Evolutionary conservation across 768 basidiomycete genomes (phyloP).

Genomic region (Cubamyces sp.): DNA sequence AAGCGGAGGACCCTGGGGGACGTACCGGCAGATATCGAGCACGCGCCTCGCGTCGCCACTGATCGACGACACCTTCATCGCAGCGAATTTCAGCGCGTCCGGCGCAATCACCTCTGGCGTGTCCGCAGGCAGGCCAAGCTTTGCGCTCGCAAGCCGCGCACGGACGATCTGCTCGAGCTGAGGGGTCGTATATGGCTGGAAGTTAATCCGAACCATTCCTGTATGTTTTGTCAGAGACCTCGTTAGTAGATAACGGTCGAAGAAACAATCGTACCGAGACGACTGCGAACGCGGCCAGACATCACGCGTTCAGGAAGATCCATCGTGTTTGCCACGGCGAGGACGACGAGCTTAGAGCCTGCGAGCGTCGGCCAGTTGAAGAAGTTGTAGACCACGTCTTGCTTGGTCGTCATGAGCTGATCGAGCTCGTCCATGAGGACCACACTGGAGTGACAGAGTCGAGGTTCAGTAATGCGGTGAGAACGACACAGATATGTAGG

Average conservation of each 20-base stretch:
- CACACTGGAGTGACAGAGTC: constrained; percentile 54
- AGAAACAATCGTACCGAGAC: constrained; percentile 64
- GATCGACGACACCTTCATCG: constrained; percentile 76
- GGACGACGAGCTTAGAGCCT: constrained; percentile 87
- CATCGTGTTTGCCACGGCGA: constrained; percentile 98
- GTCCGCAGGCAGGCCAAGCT: constrained; percentile 51
- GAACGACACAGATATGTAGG: not conserved
- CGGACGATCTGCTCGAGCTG: constrained; percentile 87
- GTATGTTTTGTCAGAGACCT: not conserved
- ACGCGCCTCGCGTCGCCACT: constrained; percentile 95
- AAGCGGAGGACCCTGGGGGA: constrained; percentile 5
- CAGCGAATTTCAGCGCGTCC: constrained; percentile 85
- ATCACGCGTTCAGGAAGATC: constrained; percentile 95
- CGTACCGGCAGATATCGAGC: constrained; percentile 87
- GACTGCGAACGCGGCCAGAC: constrained; percentile 88
- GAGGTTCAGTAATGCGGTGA: constrained; percentile 4
- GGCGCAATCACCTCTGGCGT: constrained; percentile 56
- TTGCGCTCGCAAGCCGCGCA: constrained; percentile 71
- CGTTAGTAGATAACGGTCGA: not conserved
- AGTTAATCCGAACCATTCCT: constrained; percentile 93
- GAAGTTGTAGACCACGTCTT: constrained; percentile 99
- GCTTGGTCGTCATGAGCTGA: constrained; percentile 93
- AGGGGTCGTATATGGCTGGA: constrained; percentile 80
- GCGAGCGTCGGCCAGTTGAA: constrained; percentile 98
- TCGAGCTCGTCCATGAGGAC: constrained; percentile 99